These are phyloP conservation scores for Pleurotus citrinopileatus DNA, from an alignment of 768 basidiomycete genomes.

Conservation along the genomic window DNA sequence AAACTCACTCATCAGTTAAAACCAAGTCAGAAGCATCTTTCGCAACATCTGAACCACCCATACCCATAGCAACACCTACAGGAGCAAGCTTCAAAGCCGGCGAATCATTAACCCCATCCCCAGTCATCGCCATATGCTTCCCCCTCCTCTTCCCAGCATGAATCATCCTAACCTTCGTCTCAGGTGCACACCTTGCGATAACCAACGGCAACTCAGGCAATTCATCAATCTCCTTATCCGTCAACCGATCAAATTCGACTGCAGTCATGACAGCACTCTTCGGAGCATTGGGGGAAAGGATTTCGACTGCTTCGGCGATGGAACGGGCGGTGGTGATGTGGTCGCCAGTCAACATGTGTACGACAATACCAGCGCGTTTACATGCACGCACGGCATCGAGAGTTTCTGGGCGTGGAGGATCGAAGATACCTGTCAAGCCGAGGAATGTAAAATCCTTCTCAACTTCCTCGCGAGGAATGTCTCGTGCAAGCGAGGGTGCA, in stretches of 20 bases:
- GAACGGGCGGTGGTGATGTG: constrained; percentile 50
- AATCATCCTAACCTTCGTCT: constrained; percentile 55
- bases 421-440: constrained; percentile 52
- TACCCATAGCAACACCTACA: constrained; percentile 25
- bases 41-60: constrained; percentile 25
- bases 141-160: constrained; percentile 55
- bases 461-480: constrained; percentile 38
- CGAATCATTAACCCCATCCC: constrained; percentile 59
- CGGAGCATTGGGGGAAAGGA: constrained; percentile 37
- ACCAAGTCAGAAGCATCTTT: constrained; percentile 53
- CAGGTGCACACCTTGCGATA: constrained; percentile 55
- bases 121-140: constrained; percentile 53
- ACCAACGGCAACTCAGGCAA: constrained; percentile 53
- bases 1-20: constrained; percentile 77
- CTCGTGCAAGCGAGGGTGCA: constrained; percentile 17
- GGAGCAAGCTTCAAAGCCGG: constrained; percentile 31
- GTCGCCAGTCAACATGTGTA: constrained; percentile 52
- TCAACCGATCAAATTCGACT: constrained; percentile 50
- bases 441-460: constrained; percentile 47
- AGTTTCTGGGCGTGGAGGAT: constrained; percentile 55
- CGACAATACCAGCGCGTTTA: constrained; percentile 49
- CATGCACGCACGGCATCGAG: constrained; percentile 48
- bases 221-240: constrained; percentile 46
- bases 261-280: constrained; percentile 37
- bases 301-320: constrained; percentile 48